phyloP scores from a whole-genome alignment of 2,329 filamentous ascomycete species.

The Aspergillus oerlinghausenensis region DNA sequence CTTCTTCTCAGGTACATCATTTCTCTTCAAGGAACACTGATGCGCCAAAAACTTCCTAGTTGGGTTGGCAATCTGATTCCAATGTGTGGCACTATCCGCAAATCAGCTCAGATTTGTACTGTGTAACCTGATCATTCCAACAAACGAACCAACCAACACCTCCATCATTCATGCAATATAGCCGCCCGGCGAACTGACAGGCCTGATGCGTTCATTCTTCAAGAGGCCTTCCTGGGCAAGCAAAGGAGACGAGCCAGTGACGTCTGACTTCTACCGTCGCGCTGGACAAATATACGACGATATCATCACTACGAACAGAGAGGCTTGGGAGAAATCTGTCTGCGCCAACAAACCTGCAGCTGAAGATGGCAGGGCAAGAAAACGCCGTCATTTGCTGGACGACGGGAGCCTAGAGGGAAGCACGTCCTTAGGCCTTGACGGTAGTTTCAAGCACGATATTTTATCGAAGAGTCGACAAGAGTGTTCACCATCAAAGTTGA shows the following conservation, averaged over 20 bases:
- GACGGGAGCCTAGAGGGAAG: constrained; percentile 2
- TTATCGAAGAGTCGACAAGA: neutral
- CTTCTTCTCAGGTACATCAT: neutral
- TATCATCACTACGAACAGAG: constrained; percentile 39
- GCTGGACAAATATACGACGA: constrained; percentile 45
- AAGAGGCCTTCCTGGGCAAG: constrained; percentile 52
- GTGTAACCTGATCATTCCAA: neutral
- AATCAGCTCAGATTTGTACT: neutral
- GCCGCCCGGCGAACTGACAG: neutral
- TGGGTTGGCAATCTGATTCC: neutral
- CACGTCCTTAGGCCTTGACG: neutral
- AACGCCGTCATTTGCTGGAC: constrained; percentile 23
- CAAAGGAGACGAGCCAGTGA: constrained; percentile 30
- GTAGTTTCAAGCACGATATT: too few species aligned
- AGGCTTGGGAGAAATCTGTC: constrained; percentile 27
- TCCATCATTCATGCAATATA: neutral
- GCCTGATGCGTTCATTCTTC: constrained; percentile 48
- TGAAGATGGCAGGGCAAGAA: constrained; percentile 12
- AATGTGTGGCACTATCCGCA: neutral
- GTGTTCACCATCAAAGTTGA: neutral
- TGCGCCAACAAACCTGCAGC: constrained; percentile 1
- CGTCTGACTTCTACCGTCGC: constrained; percentile 46
- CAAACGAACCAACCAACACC: neutral
- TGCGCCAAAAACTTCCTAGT: neutral
- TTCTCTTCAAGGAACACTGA: neutral